Percentiles rank a stretch among this genome's conserved stretches.
Conservation (phyloP, 306 rosid genomes). For the Castanea crenata region DNA sequence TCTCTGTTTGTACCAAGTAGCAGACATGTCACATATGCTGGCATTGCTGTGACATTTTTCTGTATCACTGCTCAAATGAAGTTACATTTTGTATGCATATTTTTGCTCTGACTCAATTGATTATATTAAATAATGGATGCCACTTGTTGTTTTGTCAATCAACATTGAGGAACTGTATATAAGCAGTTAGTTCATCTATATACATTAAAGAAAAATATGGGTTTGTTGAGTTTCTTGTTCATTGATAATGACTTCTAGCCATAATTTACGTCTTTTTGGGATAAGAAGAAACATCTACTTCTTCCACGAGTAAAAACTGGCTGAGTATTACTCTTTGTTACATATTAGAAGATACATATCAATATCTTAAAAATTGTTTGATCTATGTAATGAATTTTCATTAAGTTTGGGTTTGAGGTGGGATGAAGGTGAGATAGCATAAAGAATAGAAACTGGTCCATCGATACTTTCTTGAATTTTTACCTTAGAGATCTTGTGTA, state of each 20-base stretch:
- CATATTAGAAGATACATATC: background rate
- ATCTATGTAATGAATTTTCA: too few relatives aligned
- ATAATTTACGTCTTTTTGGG: background rate
- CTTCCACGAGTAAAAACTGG: background rate
- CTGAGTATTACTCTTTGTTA: background rate
- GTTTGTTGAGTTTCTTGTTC: slow-evolving; percentile 2
- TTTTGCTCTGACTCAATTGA: background rate
- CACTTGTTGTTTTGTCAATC: background rate
- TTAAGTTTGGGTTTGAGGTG: background rate
- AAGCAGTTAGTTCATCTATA: background rate
- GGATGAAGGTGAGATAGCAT: background rate
- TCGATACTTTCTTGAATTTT: background rate
- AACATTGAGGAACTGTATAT: background rate
- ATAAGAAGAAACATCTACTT: background rate
- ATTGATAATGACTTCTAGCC: background rate
- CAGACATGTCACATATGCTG: background rate
- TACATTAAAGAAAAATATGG: background rate
- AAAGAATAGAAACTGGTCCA: slow-evolving; percentile 2
- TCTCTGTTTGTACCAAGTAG: background rate
- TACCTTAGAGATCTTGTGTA: background rate
- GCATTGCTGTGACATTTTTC: background rate
- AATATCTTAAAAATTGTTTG: background rate
- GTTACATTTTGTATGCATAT: background rate
- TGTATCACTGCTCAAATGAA: background rate
- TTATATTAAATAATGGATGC: background rate